Conservation (phyloP, 1,284 basidiomycete genomes). For the Cryptococcus wingfieldii region DNA sequence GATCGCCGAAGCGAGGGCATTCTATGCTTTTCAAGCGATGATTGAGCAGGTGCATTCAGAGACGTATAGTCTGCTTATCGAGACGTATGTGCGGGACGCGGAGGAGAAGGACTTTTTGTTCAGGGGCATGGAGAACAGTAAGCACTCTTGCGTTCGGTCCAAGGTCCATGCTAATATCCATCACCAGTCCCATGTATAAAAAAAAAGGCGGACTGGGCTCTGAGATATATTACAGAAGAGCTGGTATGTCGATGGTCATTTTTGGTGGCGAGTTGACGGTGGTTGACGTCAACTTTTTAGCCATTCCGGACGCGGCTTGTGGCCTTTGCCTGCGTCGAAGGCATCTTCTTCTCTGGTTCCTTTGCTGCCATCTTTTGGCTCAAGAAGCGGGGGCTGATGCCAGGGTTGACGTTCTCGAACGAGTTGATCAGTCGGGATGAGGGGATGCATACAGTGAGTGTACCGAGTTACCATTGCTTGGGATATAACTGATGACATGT, state of each 20-base stretch:
- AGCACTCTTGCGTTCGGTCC: background rate
- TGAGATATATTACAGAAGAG: conserved; percentile 82
- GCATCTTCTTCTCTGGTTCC: conserved; percentile 93
- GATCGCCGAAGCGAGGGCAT: conserved; percentile 87
- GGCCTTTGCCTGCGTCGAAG: conserved; percentile 93
- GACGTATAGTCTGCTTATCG: conserved; percentile 57
- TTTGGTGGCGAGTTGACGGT: background rate
- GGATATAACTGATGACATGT: conserved; percentile 37
- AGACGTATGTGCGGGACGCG: conserved; percentile 56
- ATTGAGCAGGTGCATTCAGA: conserved; percentile 66
- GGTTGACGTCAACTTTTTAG: conserved; percentile 45
- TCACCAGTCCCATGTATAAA: conserved; percentile 60
- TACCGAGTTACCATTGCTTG: conserved; percentile 2
- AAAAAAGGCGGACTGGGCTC: conserved; percentile 87
- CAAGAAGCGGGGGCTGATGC: conserved; percentile 98
- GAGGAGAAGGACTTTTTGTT: conserved; percentile 54
- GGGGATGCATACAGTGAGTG: conserved; percentile 78
- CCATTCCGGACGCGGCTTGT: conserved; percentile 84
- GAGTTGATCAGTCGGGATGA: conserved; percentile 94
- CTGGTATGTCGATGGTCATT: conserved; percentile 16
- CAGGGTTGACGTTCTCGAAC: conserved; percentile 91
- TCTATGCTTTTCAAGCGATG: conserved; percentile 98
- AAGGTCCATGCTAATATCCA: background rate
- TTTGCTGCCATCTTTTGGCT: conserved; percentile 96
- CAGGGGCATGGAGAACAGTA: conserved; percentile 55